phyloP scores from a whole-genome alignment of 2,329 filamentous ascomycete species.

The Trichoderma simmonsii region DNA sequence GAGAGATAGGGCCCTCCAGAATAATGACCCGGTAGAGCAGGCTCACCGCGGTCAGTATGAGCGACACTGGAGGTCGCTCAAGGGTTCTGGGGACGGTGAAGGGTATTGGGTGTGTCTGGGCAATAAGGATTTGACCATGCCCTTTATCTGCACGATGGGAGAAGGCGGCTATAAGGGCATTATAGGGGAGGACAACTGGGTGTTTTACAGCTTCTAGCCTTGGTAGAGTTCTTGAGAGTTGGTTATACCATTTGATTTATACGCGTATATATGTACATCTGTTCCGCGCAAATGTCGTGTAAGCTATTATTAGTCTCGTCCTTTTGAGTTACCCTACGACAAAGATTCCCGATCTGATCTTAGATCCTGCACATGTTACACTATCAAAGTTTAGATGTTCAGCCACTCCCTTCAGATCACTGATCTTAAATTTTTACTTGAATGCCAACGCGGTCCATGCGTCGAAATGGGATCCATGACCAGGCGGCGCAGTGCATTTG shows the following conservation, averaged over 20 bases:
- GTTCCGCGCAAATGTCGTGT: not conserved
- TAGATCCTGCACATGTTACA: not conserved
- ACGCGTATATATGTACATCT: not conserved
- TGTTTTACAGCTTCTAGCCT: slow-evolving; percentile 3
- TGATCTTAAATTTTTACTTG: not conserved
- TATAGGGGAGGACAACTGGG: slow-evolving; percentile 13
- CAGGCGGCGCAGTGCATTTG: not conserved
- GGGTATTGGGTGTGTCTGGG: slow-evolving; percentile 31
- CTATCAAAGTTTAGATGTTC: not conserved
- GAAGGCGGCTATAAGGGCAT: not conserved
- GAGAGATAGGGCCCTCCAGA: slow-evolving; percentile 18
- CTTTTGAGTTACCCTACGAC: not conserved
- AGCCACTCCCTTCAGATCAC: not conserved
- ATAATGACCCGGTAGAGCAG: slow-evolving; percentile 21
- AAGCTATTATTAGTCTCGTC: not conserved
- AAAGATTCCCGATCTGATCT: not conserved
- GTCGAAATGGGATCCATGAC: not conserved
- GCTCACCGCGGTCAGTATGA: slow-evolving; percentile 21
- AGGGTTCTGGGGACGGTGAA: slow-evolving; percentile 5
- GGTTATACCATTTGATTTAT: not conserved
- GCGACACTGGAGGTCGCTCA: slow-evolving; percentile 25
- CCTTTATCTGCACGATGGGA: slow-evolving; percentile 2
- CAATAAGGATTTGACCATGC: slow-evolving; percentile 21
- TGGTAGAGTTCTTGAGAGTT: not conserved
- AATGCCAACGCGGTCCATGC: not conserved